A percentile compares a stretch with the other conserved stretches of the same genome.
phyloP scores from a whole-genome alignment of 257 asterid species.

The Parsonsia alboflavescens region DNA sequence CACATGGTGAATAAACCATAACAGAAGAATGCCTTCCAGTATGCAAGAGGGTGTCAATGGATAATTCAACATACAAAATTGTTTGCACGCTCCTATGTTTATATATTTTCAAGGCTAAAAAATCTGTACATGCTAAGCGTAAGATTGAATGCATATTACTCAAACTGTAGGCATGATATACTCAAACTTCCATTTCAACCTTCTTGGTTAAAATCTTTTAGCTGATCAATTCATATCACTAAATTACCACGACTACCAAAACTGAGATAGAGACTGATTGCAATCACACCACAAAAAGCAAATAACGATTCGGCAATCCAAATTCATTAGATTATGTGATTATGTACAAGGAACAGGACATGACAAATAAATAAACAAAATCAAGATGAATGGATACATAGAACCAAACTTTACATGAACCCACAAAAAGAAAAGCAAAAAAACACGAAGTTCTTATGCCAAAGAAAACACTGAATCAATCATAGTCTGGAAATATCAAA shows the following conservation, averaged over 20 bases:
- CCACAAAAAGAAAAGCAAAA: background rate
- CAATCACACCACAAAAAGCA: background rate
- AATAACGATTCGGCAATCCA: background rate
- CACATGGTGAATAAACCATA: constrained; percentile 14
- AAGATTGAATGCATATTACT: background rate
- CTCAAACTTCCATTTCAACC: background rate
- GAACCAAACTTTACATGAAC: background rate
- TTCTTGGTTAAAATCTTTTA: background rate
- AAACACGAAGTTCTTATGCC: too few species aligned
- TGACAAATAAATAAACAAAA: background rate
- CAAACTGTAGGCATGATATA: background rate
- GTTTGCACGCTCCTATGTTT: background rate
- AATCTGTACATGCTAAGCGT: background rate
- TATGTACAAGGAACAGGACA: background rate
- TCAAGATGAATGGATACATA: background rate
- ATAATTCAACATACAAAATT: background rate
- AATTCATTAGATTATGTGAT: background rate
- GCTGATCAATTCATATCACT: background rate
- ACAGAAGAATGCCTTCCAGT: background rate
- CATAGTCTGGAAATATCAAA: background rate
- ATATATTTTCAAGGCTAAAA: background rate
- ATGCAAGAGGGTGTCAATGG: background rate
- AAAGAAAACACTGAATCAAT: background rate
- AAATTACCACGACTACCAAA: background rate
- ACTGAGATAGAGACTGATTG: background rate